These are phyloP conservation scores for Suillus americanus DNA, from an alignment of 768 basidiomycete genomes.

Conservation along the genomic window DNA sequence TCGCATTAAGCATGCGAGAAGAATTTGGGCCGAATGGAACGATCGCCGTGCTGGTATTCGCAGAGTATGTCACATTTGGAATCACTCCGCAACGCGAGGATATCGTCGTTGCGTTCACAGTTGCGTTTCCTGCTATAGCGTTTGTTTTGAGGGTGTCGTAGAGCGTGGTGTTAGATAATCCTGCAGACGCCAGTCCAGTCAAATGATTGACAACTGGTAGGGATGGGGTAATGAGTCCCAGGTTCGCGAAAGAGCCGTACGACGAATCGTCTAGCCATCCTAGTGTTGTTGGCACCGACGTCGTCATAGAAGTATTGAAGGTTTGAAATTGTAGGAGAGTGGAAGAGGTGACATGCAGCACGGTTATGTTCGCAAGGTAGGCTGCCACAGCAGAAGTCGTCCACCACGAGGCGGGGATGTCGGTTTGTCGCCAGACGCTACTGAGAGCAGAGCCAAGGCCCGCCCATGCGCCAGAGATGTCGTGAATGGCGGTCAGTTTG, in stretches of 20 bases:
- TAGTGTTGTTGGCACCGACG: constrained; percentile 1
- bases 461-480: constrained; percentile 14
- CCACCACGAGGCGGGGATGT: constrained; percentile 13
- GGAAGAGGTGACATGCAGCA: constrained; percentile 20
- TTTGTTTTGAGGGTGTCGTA: constrained; percentile 12
- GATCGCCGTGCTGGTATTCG: neutral
- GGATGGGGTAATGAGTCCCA: neutral
- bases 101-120: constrained; percentile 15
- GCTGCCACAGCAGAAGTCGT: constrained; percentile 5
- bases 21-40: neutral
- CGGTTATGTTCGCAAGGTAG: constrained; percentile 15
- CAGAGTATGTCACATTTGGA: neutral
- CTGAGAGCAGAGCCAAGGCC: constrained; percentile 18
- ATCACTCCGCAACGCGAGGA: constrained; percentile 10
- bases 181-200: constrained; percentile 1
- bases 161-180: constrained; percentile 12
- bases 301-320: constrained; percentile 12
- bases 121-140: constrained; percentile 6
- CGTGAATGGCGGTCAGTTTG: constrained; percentile 17
- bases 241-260: neutral
- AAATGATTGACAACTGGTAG: neutral
- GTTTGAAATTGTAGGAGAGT: constrained; percentile 13
- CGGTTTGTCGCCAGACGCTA: constrained; percentile 15
- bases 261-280: constrained; percentile 5
- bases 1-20: neutral